Conservation (phyloP, 345 rosid species). For the Fremontodendron californicum region DNA sequence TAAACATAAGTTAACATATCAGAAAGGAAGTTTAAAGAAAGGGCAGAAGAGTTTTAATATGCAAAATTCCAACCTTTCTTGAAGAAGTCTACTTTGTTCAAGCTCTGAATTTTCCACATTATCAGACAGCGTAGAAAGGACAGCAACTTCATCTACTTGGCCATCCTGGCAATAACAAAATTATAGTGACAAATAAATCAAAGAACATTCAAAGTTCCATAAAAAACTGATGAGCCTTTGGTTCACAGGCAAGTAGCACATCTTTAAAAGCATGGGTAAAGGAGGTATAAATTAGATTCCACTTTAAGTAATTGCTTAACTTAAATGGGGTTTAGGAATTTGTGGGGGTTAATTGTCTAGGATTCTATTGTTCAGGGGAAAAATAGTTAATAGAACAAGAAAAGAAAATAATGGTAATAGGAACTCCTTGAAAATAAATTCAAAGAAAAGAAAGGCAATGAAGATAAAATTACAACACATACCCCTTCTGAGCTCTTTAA, state of each 20-base stretch:
- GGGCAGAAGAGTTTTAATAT: background rate
- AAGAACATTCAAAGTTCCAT: background rate
- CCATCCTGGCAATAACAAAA: constrained; percentile 33
- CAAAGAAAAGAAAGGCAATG: constrained; percentile 1
- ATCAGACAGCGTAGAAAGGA: constrained; percentile 25
- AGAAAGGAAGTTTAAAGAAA: background rate
- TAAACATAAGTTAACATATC: background rate
- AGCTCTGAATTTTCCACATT: constrained; percentile 24
- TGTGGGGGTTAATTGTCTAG: background rate
- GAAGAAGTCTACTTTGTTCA: constrained; percentile 30
- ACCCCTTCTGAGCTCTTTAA: constrained; percentile 33
- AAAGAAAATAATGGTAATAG: constrained; percentile 6
- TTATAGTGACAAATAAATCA: background rate
- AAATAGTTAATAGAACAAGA: background rate
- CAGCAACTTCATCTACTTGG: constrained; percentile 34
- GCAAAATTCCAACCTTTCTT: constrained; percentile 54
- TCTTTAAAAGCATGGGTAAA: background rate
- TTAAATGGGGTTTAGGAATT: background rate
- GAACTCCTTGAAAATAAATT: constrained; percentile 5
- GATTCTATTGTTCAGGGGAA: background rate
- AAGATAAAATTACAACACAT: constrained; percentile 20
- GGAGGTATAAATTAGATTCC: background rate
- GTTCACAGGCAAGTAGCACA: background rate
- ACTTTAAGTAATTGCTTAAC: background rate
- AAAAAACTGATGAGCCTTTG: background rate